phyloP scores from a whole-genome alignment of 2,329 filamentous ascomycete genomes.

The Alternaria sp. region DNA sequence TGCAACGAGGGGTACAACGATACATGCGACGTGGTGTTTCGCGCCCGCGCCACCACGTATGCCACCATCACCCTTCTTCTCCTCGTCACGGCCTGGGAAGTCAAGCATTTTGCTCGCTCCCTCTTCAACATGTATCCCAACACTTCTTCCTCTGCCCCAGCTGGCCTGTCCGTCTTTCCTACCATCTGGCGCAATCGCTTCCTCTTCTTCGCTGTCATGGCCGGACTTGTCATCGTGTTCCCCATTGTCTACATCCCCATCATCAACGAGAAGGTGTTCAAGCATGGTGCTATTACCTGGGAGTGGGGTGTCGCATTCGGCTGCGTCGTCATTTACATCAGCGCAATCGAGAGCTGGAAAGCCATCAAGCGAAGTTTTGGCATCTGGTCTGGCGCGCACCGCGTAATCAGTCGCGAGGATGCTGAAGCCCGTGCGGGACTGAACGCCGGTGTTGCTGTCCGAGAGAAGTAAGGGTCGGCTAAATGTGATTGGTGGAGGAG shows the following conservation, averaged over 20 bases:
- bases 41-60: conserved; percentile 57
- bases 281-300: conserved; percentile 55
- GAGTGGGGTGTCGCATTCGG: conserved; percentile 58
- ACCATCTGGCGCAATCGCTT: conserved; percentile 56
- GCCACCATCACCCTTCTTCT: conserved; percentile 56
- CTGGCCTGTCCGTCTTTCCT: conserved; percentile 48
- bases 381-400: conserved; percentile 46
- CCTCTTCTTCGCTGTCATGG: conserved; percentile 56
- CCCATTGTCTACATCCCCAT: conserved; percentile 58
- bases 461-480: conserved; percentile 25
- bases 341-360: conserved; percentile 57
- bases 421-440: conserved; percentile 48
- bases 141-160: conserved; percentile 29
- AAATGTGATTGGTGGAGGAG: background rate
- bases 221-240: conserved; percentile 54
- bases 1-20: conserved; percentile 57
- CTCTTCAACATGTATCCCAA: conserved; percentile 58
- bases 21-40: conserved; percentile 55
- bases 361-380: conserved; percentile 53
- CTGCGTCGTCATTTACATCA: conserved; percentile 53
- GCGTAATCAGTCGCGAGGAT: conserved; percentile 45
- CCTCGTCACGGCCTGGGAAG: conserved; percentile 59
- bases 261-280: conserved; percentile 58
- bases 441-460: conserved; percentile 11
- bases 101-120: conserved; percentile 56